A percentile compares a stretch with the other conserved stretches of the same genome.
Conservation (phyloP, 768 basidiomycete species). For the Suillus hirtellus region DNA sequence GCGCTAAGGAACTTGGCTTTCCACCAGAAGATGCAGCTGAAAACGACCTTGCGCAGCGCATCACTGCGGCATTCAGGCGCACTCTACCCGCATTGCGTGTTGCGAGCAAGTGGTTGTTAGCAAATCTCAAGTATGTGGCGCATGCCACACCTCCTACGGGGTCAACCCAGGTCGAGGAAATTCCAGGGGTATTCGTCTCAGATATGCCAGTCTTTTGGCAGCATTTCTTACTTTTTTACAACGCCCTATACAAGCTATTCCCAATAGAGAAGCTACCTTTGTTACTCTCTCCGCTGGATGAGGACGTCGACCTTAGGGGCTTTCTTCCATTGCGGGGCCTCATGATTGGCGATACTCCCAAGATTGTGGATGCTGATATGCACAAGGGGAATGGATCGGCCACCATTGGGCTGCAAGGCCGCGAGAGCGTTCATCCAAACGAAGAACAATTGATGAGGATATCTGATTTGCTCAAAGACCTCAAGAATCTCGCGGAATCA, state of each 20-base stretch:
- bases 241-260: constrained; percentile 63
- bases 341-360: constrained; percentile 41
- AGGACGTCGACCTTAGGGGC: constrained; percentile 87
- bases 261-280: constrained; percentile 61
- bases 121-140: constrained; percentile 68
- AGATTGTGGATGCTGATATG: constrained; percentile 9
- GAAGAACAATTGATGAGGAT: constrained; percentile 96
- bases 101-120: constrained; percentile 84
- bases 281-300: constrained; percentile 70
- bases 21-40: constrained; percentile 55
- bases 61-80: constrained; percentile 84
- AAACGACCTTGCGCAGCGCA: constrained; percentile 71
- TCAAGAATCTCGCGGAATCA: constrained; percentile 53
- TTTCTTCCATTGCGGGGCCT: constrained; percentile 78
- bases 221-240: constrained; percentile 65
- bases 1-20: constrained; percentile 57
- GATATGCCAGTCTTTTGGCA: constrained; percentile 65
- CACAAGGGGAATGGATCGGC: constrained; percentile 25
- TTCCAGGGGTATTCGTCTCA: constrained; percentile 28
- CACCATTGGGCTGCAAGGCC: constrained; percentile 26
- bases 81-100: constrained; percentile 86
- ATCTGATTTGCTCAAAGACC: constrained; percentile 78
- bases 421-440: constrained; percentile 77
- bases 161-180: constrained; percentile 11
- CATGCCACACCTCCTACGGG: constrained; percentile 43